Conservation (phyloP, 106 monocot species). For the Narthecium ossifragum region DNA sequence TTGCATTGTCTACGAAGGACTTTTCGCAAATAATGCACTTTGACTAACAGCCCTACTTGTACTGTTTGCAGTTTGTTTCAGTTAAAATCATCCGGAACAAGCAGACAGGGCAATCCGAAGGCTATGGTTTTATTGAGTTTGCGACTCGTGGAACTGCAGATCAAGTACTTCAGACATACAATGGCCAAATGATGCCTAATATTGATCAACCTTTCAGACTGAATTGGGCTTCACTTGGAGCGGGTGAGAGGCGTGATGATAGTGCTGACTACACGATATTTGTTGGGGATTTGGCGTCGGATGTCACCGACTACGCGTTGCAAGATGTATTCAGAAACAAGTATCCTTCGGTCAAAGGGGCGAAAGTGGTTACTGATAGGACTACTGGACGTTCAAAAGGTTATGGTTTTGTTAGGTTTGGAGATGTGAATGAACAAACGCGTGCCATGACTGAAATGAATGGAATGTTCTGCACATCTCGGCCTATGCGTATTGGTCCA, state of each 20-base stretch:
- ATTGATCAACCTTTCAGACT: constrained; percentile 55
- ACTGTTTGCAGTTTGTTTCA: constrained; percentile 27
- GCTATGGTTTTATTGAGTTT: constrained; percentile 87
- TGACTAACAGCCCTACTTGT: no score
- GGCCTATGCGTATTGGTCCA: constrained; percentile 72
- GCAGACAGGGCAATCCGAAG: constrained; percentile 59
- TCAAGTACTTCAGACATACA: constrained; percentile 50
- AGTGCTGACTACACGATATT: constrained; percentile 50
- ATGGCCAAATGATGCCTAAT: constrained; percentile 74
- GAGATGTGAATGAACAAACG: constrained; percentile 58
- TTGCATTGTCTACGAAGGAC: no score
- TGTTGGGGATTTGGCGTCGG: constrained; percentile 79
- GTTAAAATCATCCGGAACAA: constrained; percentile 72
- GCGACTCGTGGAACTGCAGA: constrained; percentile 50
- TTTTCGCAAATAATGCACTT: no score
- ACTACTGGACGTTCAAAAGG: constrained; percentile 69
- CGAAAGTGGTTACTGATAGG: constrained; percentile 75
- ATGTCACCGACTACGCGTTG: constrained; percentile 67
- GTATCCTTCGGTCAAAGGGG: constrained; percentile 67
- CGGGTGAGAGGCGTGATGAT: constrained; percentile 57
- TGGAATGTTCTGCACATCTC: constrained; percentile 56
- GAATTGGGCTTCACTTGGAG: constrained; percentile 62
- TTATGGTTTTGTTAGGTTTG: constrained; percentile 84
- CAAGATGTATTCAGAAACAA: constrained; percentile 58
- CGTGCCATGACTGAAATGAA: constrained; percentile 88